These are phyloP conservation scores for Echinochloa phyllopogon DNA, from an alignment of 176 grass and related monocot species.

Conservation along the genomic window DNA sequence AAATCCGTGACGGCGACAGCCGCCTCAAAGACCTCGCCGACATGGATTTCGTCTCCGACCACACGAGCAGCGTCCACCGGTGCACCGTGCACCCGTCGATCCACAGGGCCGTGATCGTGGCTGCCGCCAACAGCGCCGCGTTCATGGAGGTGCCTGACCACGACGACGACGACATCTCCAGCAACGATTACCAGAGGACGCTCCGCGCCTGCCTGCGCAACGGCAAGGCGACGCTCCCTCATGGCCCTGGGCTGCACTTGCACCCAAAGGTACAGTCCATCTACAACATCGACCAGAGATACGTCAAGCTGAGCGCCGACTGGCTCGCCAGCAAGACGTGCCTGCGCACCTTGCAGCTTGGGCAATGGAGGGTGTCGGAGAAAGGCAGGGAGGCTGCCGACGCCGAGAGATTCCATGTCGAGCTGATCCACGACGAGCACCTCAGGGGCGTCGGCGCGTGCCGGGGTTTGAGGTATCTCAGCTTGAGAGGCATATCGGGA, in stretches of 20 bases:
- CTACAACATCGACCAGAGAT: slow-evolving; percentile 41
- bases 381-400: background rate
- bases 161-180: background rate
- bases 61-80: no score
- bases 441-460: slow-evolving; percentile 36
- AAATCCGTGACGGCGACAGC: background rate
- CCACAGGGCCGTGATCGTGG: slow-evolving; percentile 6
- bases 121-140: slow-evolving; percentile 16
- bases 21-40: slow-evolving; percentile 35
- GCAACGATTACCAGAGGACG: background rate
- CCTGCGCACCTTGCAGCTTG: slow-evolving; percentile 33
- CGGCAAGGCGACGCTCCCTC: background rate
- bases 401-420: slow-evolving; percentile 8
- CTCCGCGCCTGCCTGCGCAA: background rate
- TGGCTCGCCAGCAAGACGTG: slow-evolving; percentile 31
- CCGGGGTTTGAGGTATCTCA: slow-evolving; percentile 45
- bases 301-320: slow-evolving; percentile 26
- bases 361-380: slow-evolving; percentile 9
- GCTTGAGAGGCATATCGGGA: slow-evolving; percentile 31
- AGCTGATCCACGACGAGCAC: slow-evolving; percentile 30
- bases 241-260: no score
- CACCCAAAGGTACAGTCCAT: background rate
- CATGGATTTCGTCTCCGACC: slow-evolving; percentile 22
- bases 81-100: slow-evolving; percentile 44
- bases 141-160: slow-evolving; percentile 47